Base-by-base conservation (phyloP, 495 filamentous ascomycete species). In the Penicillium riverlandense region DNA sequence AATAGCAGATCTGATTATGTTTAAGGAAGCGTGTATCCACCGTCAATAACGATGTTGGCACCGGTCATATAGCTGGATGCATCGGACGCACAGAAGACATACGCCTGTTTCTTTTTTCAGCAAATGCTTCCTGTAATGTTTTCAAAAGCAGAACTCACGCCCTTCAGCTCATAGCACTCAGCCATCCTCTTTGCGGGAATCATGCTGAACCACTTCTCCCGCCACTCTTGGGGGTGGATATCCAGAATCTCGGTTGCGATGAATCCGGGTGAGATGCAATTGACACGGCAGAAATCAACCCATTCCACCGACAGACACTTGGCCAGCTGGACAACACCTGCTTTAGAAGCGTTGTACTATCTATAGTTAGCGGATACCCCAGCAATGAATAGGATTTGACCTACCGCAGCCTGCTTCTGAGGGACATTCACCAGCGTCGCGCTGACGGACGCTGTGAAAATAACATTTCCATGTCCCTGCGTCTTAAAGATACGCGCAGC, bases 361-460 rank as follows among this genome's bases (percentile, higher is more conserved):
- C 1, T 1, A 31, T 10, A 3, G 27, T 52, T 29, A 50, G 43
- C 3, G 27, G 7, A 28, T 22, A 22, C 22, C 22, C 22, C 22
- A 6, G 29, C 28, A 14, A 33, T 0, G 8, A 37, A 8, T 1
- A 12, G 0, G 10, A 29, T 14, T 9, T 10, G 11, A 50, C 55
- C 36, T 42, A 59, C 59, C 28, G 57, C 57, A 33, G 66, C 67
- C 43, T 72, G 69, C 27, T 61, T 67, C 53, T 72, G 69, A 11
- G 69, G 67, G 8, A 72, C 48, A 55, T 75, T 75, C 10, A 73
- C 71, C 37, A 70, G 41, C 8, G 57, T 63, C 10, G 63, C 69
- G 37, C 67, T 69, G 16, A 69, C 65, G 8, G 60, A 65, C 1
- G 67, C 67, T 9, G 64, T 70, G 37, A 70, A 67, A 28, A 72